Evolutionary conservation across 306 rosid genomes (phyloP).

Genomic region (Amphicarpaea edgeworthii): DNA sequence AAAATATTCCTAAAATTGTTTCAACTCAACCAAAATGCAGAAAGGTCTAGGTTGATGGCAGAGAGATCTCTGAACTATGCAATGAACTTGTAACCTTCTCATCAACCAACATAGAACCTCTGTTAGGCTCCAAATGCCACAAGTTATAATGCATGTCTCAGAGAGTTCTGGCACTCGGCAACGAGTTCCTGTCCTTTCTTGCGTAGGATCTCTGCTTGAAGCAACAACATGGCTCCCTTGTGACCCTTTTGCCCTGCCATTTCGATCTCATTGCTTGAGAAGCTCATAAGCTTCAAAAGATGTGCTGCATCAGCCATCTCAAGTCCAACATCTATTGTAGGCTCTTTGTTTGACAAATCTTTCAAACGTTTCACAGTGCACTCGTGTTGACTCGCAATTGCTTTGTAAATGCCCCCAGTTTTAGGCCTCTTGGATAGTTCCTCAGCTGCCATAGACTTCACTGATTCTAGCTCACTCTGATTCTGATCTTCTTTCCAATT

Average conservation of each 20-base stretch:
- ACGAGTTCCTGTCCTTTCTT: conserved; percentile 31
- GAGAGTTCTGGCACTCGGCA: conserved; percentile 31
- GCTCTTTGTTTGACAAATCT: conserved; percentile 36
- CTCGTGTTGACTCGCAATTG: conserved; percentile 27
- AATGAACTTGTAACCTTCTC: background rate
- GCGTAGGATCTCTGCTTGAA: conserved; percentile 46
- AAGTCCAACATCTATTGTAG: conserved; percentile 39
- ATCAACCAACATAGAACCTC: background rate
- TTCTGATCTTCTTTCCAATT: conserved; percentile 31
- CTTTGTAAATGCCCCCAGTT: conserved; percentile 37
- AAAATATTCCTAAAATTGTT: background rate
- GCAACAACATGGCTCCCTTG: conserved; percentile 42
- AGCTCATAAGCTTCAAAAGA: conserved; percentile 41
- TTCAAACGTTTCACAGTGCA: conserved; percentile 39
- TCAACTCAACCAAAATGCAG: background rate
- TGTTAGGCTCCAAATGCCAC: background rate
- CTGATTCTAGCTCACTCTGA: conserved; percentile 35
- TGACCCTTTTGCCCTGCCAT: conserved; percentile 40
- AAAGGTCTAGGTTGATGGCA: background rate
- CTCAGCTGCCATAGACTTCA: conserved; percentile 31
- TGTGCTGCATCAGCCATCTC: conserved; percentile 48
- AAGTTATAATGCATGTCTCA: conserved; percentile 9
- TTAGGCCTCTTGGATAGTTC: conserved; percentile 41
- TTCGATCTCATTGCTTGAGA: conserved; percentile 35
- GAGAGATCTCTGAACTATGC: conserved; percentile 1